phyloP scores from a whole-genome alignment of 129 eudicot species.

The Lactuca sativa region DNA sequence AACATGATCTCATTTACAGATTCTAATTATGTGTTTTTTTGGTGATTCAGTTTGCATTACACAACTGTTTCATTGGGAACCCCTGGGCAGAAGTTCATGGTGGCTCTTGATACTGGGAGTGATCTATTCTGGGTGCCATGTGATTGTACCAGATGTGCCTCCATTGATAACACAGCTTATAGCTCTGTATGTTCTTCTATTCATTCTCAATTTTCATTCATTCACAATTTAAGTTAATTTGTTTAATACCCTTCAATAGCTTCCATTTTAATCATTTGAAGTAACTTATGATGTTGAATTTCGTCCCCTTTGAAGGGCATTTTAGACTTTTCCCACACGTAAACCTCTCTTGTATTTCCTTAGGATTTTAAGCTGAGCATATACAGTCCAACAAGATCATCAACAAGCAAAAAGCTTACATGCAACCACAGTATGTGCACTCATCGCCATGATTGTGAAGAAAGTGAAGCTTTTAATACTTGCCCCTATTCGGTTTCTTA shows the following conservation, averaged over 20 bases:
- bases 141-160: constrained; percentile 69
- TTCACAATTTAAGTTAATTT: neutral
- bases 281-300: neutral
- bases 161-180: constrained; percentile 48
- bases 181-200: constrained; percentile 54
- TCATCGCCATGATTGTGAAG: constrained; percentile 47
- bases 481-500: constrained; percentile 90
- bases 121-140: constrained; percentile 98
- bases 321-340: constrained; percentile 1
- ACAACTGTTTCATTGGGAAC: constrained; percentile 83
- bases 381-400: constrained; percentile 63
- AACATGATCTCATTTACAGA: neutral
- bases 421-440: constrained; percentile 69
- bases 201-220: neutral
- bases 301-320: neutral
- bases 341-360: neutral
- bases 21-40: constrained; percentile 18
- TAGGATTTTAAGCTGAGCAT: constrained; percentile 91
- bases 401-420: constrained; percentile 75
- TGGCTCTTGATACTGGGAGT: constrained; percentile 96
- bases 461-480: constrained; percentile 32
- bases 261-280: neutral
- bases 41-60: constrained; percentile 75
- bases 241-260: neutral
- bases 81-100: constrained; percentile 85